Base-by-base conservation (phyloP, 768 basidiomycete species). In the Hygrocybe coccinea region DNA sequence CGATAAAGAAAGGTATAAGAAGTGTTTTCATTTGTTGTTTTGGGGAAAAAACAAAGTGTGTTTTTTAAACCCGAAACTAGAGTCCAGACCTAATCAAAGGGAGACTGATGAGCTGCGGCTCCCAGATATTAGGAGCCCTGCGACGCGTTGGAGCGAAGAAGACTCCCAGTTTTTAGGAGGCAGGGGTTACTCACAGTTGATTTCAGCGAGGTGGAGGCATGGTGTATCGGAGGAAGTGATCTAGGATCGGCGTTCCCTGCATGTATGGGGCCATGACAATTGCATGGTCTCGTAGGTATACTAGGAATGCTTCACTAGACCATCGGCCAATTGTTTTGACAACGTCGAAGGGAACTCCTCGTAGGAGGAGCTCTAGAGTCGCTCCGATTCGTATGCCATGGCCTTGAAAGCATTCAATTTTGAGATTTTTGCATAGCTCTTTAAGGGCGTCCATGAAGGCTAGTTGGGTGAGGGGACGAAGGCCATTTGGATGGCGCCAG, bases 281-380 rank as follows among this genome's bases (percentile, higher is more conserved):
- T 0, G 64, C 60, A 49, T 71, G 67, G 10, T 64, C 53, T 3
- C 62, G 54, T 0, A 71, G 65, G 56, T 72, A 72, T 0, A 60
- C 3, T 0, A 59, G 22, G 52, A 71, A 75, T 3, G 69, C 63
- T 10, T 76, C 63, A 44, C 72, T 70, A 0, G 58, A 55, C 76
- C 74, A 78, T 0, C 65, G 49, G 0, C 74, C 72, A 22, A 64
- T 75, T 0, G 62, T 58, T 44, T 73, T 73, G 29, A 74, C 64
- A 0, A 69, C 67, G 3, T 76, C 69, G 38, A 77, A 71, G 5
- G 72, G 67, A 0, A 71, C 52, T 0, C 70, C 71, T 11, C 62
- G 60, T 1, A 76, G 65, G 0, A 76, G 66, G 54, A 74, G 75
- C 51, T 71, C 67, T 0, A 77, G 61, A 0, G 71, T 74, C 1